These are phyloP conservation scores for Alternaria metachromatica DNA, from an alignment of 2,329 filamentous ascomycete genomes.

Conservation along the genomic window DNA sequence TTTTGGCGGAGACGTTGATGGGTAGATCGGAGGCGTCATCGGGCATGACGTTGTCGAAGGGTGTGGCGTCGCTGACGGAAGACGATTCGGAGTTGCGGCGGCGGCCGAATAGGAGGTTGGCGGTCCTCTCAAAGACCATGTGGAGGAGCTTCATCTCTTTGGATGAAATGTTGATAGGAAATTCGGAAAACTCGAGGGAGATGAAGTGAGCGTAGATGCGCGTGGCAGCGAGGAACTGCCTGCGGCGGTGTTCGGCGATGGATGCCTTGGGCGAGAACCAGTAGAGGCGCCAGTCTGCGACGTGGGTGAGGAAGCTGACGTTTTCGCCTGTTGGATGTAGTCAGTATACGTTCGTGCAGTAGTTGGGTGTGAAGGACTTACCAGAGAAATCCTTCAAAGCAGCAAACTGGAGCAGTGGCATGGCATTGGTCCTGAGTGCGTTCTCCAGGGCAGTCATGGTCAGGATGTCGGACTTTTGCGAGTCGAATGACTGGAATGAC, in stretches of 20 bases:
- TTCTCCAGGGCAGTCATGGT: conserved; percentile 46
- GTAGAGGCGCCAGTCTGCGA: conserved; percentile 42
- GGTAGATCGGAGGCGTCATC: conserved; percentile 17
- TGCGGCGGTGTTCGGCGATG: conserved; percentile 29
- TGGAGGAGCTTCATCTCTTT: conserved; percentile 38
- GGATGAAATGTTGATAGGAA: conserved; percentile 45
- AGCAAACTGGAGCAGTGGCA: conserved; percentile 42
- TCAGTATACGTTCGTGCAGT: not conserved
- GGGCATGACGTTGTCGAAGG: conserved; percentile 33
- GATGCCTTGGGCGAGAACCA: conserved; percentile 35
- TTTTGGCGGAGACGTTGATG: conserved; percentile 23
- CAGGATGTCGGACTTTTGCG: conserved; percentile 39
- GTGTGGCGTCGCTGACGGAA: conserved; percentile 31
- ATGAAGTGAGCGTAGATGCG: conserved; percentile 45
- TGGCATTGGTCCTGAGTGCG: conserved; percentile 37
- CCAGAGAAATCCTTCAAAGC: conserved; percentile 41
- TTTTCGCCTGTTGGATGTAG: conserved; percentile 35
- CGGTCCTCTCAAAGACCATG: conserved; percentile 33
- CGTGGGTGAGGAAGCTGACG: conserved; percentile 43
- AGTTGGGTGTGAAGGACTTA: not conserved
- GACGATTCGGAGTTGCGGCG: conserved; percentile 23
- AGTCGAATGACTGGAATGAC: conserved; percentile 34
- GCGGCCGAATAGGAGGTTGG: conserved; percentile 27
- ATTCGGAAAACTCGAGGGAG: conserved; percentile 43
- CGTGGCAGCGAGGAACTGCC: conserved; percentile 38